A percentile compares a stretch with the other conserved stretches of the same genome.
These are phyloP conservation scores for Dryas octopetala DNA, from an alignment of 306 rosid species.

Conservation along the genomic window DNA sequence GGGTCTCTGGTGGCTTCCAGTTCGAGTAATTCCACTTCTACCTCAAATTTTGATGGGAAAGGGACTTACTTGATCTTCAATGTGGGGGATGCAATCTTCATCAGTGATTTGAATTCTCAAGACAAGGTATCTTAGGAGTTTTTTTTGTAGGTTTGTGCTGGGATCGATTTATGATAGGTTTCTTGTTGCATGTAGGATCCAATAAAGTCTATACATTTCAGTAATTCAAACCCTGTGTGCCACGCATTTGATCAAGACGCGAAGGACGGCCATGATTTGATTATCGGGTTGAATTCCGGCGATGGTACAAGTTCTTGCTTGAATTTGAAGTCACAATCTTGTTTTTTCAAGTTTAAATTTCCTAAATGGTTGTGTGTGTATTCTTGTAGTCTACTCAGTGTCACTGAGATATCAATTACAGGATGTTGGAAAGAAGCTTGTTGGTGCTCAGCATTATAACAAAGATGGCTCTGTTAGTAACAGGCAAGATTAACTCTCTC, in stretches of 20 bases:
- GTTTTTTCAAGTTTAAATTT: constrained; percentile 27
- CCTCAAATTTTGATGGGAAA: constrained; percentile 87
- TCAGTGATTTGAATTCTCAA: constrained; percentile 91
- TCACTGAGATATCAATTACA: constrained; percentile 98
- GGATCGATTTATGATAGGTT: constrained; percentile 33
- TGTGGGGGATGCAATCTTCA: constrained; percentile 91
- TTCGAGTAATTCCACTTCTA: constrained; percentile 60
- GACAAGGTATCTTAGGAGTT: constrained; percentile 66
- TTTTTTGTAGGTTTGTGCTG: constrained; percentile 21
- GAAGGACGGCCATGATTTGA: constrained; percentile 96
- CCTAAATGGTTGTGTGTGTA: constrained; percentile 34
- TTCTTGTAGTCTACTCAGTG: constrained; percentile 87
- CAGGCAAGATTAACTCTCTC: constrained; percentile 56
- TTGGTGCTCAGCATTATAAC: constrained; percentile 91
- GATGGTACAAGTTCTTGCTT: constrained; percentile 59
- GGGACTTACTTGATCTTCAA: constrained; percentile 88
- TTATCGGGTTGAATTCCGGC: constrained; percentile 82
- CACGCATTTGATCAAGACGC: constrained; percentile 92
- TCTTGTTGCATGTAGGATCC: constrained; percentile 78
- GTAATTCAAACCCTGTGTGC: constrained; percentile 85
- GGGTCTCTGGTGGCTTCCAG: constrained; percentile 77
- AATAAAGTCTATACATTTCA: constrained; percentile 89
- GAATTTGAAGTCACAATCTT: constrained; percentile 15
- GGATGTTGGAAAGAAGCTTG: constrained; percentile 97
- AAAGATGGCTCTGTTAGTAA: constrained; percentile 90